Evolutionary conservation across 768 basidiomycete species (phyloP), one percentile per base, ranked within the genome.

Genomic region (Psilocybe cyanescens): DNA sequence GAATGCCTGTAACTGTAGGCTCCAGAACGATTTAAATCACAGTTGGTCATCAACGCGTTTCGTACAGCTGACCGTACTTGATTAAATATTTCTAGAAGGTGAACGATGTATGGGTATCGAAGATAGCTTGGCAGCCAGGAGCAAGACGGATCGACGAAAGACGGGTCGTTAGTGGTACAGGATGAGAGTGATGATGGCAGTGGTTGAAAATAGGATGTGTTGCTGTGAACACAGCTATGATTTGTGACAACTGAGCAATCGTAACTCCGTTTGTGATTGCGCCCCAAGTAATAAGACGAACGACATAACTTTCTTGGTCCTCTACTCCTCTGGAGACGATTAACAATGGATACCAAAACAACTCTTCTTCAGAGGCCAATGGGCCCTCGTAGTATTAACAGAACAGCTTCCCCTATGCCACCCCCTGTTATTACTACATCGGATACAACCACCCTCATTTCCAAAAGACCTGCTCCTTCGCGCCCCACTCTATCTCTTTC

Each of bases 311-410:
- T 28, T n/a, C n/a, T 33, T 31, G 48, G 31, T 55, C 5, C 50
- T 37, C 52, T 55, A 52, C 50, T 39, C 31, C 54, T 47, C 48
- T 11, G 33, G 11, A 35, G 33, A 35, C 51, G 30, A 37, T 8
- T 49, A 8, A 17, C 65, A 28, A 72, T 74, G 73, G 70, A 71
- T 17, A 59, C 66, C 58, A 68, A 66, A 68, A 55, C 66, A 4
- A 70, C 72, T 17, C 76, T 71, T 31, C 69, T 76, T 62, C 76
- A 76, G 65, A 71, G 76, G 37, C 78, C 78, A 30, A 70, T 76
- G 65, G 76, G 78, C 33, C 78, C 79, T 71, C 63, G 65, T 71
- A 59, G 72, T 53, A 67, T 65, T 55, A 68, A 63, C 61, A 65
- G 68, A 24, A 59, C 67, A 17, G 60, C 55, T 6, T 65, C 64